These are phyloP conservation scores for Ensete glaucum DNA, from an alignment of 176 grass and related monocot genomes.

Conservation along the genomic window DNA sequence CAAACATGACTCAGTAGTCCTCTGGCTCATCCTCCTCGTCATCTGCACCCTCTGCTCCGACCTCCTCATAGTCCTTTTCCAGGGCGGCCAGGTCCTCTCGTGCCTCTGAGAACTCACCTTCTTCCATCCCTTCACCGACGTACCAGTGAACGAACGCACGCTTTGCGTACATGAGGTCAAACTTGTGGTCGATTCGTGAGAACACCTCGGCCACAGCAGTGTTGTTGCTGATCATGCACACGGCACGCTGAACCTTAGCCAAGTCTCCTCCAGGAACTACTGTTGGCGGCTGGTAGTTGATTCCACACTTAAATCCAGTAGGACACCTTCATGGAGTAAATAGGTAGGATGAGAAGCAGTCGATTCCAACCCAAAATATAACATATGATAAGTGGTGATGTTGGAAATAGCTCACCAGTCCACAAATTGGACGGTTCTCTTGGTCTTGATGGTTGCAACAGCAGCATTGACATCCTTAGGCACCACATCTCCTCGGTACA, in stretches of 20 bases:
- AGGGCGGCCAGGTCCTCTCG: conserved; percentile 81
- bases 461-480: conserved; percentile 9
- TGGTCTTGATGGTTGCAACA: conserved; percentile 6
- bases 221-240: conserved; percentile 97
- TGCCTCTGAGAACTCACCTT: conserved; percentile 80
- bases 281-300: conserved; percentile 83
- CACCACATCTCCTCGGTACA: conserved; percentile 11
- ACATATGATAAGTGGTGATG: background rate
- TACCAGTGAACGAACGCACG: conserved; percentile 88
- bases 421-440: conserved; percentile 5
- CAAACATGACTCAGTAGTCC: conserved; percentile 41
- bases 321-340: conserved; percentile 52
- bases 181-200: conserved; percentile 86
- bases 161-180: conserved; percentile 79
- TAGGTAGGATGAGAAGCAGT: conserved; percentile 14
- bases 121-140: conserved; percentile 81
- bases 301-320: conserved; percentile 84
- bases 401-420: background rate
- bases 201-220: conserved; percentile 81
- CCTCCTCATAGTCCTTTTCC: conserved; percentile 85
- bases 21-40: conserved; percentile 58
- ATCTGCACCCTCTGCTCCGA: conserved; percentile 61
- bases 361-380: background rate
- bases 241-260: conserved; percentile 77
- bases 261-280: conserved; percentile 78